Evolutionary conservation across 257 asterid genomes (phyloP), one percentile per base, ranked within the genome.

Genomic region (Solanum boliviense): DNA sequence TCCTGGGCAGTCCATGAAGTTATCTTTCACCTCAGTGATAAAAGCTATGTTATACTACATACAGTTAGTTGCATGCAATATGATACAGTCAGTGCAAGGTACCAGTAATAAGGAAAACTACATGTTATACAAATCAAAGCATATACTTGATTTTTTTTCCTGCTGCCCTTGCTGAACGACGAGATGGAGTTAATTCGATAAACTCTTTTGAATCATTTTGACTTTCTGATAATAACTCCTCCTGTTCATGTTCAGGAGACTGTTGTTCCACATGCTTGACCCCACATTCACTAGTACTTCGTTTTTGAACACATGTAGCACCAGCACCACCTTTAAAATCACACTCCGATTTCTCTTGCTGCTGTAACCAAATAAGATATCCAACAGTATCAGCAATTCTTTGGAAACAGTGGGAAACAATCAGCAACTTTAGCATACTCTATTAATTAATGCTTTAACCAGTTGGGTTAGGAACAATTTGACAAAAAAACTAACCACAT

Each of bases 291-390:
- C 85, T 90, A 87, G 87, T 88, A 84, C 48, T 88, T 88, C 39
- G 88, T 72, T 90, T 92, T 79, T 86, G 12, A 46, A 90, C 89
- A 68, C 89, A 70, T 34, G 91, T 41, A 72, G 89, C 97, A 86
- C 99, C 98, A 0, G 94, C 94, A 74, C 98, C 98, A 86, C 96
- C 97, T 93, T 94, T 94, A 89, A 95, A 96, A 93, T 95, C 96
- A 88, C 83, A 90, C 79, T 92, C 94, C 16, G 44, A 88, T 31
- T 73, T 87, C 83, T 93, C 91, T 85, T 91, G 84, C 88, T 91
- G 84, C 88, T 35, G 84, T 46, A 71, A 86, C 44, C 84, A 86
- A 86, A 73, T 52, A 71, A 34, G 67, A 73, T 29, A 48, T 48
- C 68, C 62, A 82, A 31, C 13, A 27, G 44, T 82, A 65, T 82